Evolutionary conservation across 108 stramenopile species (phyloP).

Genomic region (Nitzschia palea): DNA sequence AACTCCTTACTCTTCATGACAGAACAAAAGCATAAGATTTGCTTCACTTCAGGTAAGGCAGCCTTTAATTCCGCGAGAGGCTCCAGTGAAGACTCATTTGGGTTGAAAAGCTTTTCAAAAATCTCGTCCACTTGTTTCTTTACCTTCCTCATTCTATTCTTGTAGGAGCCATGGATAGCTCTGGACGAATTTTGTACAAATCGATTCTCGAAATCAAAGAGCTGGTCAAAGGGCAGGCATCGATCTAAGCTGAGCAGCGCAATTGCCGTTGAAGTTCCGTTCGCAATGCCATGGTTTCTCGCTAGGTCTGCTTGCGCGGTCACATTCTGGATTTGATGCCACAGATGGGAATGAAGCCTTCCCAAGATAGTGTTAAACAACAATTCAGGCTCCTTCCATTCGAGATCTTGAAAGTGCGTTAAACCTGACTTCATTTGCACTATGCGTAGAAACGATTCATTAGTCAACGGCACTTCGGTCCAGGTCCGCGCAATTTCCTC

Average conservation of each 20-base stretch:
- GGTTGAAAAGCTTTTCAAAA: neutral
- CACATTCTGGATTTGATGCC: neutral
- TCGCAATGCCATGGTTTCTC: neutral
- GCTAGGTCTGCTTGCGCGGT: neutral
- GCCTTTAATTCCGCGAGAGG: neutral
- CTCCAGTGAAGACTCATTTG: neutral
- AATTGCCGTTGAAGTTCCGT: constrained; percentile 2
- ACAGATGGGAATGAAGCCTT: neutral
- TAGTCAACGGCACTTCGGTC: too few relatives aligned
- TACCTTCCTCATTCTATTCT: neutral
- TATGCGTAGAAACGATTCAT: too few relatives aligned
- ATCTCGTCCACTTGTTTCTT: neutral
- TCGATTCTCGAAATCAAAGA: constrained; percentile 18
- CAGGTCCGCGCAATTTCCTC: too few relatives aligned
- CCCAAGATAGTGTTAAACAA: neutral
- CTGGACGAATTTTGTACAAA: constrained; percentile 22
- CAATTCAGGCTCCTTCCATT: constrained; percentile 6
- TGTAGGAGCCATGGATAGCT: neutral
- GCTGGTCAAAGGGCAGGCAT: constrained; percentile 19
- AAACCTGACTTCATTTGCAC: too few relatives aligned
- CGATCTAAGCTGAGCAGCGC: constrained; percentile 6
- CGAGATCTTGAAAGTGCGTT: too few relatives aligned
- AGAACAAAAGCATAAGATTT: neutral
- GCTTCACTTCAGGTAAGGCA: neutral
- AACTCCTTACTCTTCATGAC: neutral